phyloP scores from a whole-genome alignment of 306 rosid genomes.

The Parietaria judaica region DNA sequence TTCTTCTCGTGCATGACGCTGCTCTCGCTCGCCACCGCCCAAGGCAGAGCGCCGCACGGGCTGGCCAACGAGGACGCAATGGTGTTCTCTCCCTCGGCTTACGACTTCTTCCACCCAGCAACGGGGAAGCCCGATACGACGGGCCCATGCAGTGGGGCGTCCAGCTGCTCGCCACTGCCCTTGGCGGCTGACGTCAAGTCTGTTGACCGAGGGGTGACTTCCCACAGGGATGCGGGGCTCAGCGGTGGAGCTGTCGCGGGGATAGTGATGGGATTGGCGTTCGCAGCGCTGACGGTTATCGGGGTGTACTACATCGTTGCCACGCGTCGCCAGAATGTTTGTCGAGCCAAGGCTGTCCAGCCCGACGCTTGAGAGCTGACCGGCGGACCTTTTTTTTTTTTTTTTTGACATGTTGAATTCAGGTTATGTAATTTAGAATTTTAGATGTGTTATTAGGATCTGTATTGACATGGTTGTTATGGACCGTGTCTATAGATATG shows the following conservation, averaged over 20 bases:
- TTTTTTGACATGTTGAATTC: neutral
- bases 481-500: neutral
- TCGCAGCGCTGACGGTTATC: conserved; percentile 53
- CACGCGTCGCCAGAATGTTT: conserved; percentile 45
- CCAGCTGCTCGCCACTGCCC: conserved; percentile 70
- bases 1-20: conserved; percentile 31
- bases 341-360: conserved; percentile 32
- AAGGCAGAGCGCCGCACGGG: conserved; percentile 90
- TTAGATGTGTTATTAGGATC: neutral
- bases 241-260: conserved; percentile 53
- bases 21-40: conserved; percentile 35
- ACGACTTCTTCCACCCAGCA: conserved; percentile 73
- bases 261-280: conserved; percentile 49
- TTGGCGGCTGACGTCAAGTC: conserved; percentile 64
- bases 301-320: conserved; percentile 46
- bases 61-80: conserved; percentile 44
- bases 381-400: neutral
- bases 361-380: conserved; percentile 23
- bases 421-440: neutral
- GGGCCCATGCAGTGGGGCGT: conserved; percentile 39
- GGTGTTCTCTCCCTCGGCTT: conserved; percentile 69
- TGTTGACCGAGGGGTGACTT: conserved; percentile 22
- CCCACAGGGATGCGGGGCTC: conserved; percentile 19
- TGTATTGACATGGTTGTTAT: neutral
- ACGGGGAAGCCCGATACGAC: conserved; percentile 23